phyloP scores from a whole-genome alignment of 2,329 filamentous ascomycete genomes.

The Fusarium sp. region DNA sequence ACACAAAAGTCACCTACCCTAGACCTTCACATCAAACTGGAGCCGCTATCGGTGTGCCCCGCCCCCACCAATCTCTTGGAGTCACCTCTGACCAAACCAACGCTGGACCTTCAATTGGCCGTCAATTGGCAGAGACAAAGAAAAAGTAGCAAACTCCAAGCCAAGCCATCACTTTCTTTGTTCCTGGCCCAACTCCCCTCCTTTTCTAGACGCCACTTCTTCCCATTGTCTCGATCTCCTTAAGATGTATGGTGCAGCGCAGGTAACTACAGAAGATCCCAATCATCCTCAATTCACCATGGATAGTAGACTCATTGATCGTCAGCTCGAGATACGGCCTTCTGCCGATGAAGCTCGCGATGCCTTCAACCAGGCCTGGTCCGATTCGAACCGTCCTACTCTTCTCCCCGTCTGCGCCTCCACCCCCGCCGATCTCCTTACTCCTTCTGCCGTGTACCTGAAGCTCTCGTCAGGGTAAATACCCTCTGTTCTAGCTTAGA shows the following conservation, averaged over 20 bases:
- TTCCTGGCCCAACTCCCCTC: background rate
- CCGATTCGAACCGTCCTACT: constrained; percentile 63
- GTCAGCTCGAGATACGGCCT: constrained; percentile 45
- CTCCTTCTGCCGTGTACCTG: constrained; percentile 93
- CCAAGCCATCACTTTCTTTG: constrained; percentile 1
- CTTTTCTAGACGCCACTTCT: background rate
- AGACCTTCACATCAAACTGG: background rate
- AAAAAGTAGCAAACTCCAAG: constrained; percentile 25
- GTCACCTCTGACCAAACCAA: background rate
- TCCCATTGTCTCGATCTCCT: background rate
- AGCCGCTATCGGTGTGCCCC: constrained; percentile 42
- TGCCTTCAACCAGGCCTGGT: constrained; percentile 43
- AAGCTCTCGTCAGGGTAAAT: constrained; percentile 69
- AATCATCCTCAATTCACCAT: background rate
- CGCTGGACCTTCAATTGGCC: background rate
- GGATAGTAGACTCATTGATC: background rate
- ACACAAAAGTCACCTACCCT: constrained; percentile 16
- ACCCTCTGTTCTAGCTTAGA: background rate
- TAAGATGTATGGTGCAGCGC: constrained; percentile 42
- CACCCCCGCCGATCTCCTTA: constrained; percentile 92
- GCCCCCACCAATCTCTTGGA: constrained; percentile 38
- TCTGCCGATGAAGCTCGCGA: constrained; percentile 45
- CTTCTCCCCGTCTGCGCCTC: constrained; percentile 86
- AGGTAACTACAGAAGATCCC: constrained; percentile 23
- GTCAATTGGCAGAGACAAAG: constrained; percentile 27